Evolutionary conservation across 106 monocot genomes (phyloP).

Genomic region (Platanthera guangdongensis): DNA sequence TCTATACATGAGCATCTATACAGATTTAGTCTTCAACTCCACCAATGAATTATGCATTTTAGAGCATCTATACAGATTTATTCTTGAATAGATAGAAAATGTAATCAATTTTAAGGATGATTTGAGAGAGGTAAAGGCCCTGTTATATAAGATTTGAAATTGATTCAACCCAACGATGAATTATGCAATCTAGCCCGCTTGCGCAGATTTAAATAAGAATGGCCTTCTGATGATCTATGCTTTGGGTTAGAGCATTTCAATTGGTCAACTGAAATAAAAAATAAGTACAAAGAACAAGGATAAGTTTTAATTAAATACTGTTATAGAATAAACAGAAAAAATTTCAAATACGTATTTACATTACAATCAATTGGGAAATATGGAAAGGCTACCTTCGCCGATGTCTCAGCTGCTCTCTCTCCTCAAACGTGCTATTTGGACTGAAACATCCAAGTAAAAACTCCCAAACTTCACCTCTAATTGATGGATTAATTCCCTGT

Average conservation of each 20-base stretch:
- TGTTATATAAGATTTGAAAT: no score
- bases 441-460: slow-evolving; percentile 94
- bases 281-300: not conserved
- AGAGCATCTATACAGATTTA: no score
- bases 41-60: no score
- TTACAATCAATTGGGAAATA: not conserved
- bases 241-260: not conserved
- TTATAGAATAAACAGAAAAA: not conserved
- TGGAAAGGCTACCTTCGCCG: slow-evolving; percentile 47
- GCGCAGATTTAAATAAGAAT: not conserved
- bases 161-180: no score
- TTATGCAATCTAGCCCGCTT: no score
- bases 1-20: no score
- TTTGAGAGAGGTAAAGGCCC: no score
- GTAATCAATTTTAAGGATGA: no score
- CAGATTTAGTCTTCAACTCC: no score
- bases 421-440: slow-evolving; percentile 78
- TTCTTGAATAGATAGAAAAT: no score
- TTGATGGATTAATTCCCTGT: slow-evolving; percentile 93
- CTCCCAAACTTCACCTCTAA: slow-evolving; percentile 97
- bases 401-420: slow-evolving; percentile 65
- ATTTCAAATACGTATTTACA: not conserved
- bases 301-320: not conserved
- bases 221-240: not conserved
- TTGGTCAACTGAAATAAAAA: not conserved